A percentile compares a stretch with the other conserved stretches of the same genome.
phyloP scores from a whole-genome alignment of 2,329 filamentous ascomycete genomes.

The Orbilia blumenaviensis region DNA sequence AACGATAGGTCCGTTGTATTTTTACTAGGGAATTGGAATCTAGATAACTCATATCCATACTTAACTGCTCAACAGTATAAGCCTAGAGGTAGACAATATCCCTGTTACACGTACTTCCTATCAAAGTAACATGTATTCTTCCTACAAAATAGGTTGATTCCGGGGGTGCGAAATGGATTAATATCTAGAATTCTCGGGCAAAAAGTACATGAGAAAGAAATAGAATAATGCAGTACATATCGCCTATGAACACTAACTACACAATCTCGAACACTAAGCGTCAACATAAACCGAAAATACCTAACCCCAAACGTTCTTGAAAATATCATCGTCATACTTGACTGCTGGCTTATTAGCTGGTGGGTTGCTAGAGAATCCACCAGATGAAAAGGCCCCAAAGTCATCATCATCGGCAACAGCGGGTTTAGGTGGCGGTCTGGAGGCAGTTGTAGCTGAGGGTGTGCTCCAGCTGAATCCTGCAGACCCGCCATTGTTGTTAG shows the following conservation, averaged over 20 bases:
- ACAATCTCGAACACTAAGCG: background rate
- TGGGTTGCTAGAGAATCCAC: slow-evolving; percentile 69
- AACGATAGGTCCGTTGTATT: too few species aligned
- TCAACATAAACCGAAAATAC: background rate
- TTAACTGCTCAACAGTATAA: too few species aligned
- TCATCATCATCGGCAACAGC: slow-evolving; percentile 64
- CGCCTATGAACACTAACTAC: background rate
- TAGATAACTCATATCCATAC: too few species aligned
- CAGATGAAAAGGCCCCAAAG: slow-evolving; percentile 60
- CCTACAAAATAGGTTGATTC: too few species aligned
- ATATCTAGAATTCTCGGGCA: background rate
- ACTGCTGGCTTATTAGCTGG: slow-evolving; percentile 67
- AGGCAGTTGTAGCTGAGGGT: slow-evolving; percentile 55
- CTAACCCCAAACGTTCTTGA: slow-evolving; percentile 94
- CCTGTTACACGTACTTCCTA: too few species aligned
- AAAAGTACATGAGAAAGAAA: background rate
- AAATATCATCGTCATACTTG: slow-evolving; percentile 81
- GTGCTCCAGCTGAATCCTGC: slow-evolving; percentile 73
- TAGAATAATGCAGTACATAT: background rate
- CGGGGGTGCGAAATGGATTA: background rate
- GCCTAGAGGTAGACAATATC: too few species aligned
- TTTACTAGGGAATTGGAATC: too few species aligned
- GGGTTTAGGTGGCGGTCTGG: slow-evolving; percentile 57
- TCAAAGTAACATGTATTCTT: too few species aligned
- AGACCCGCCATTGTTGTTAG: slow-evolving; percentile 64